A percentile compares a stretch with the other conserved stretches of the same genome.
Evolutionary conservation across 441 rosid genomes (phyloP).

Genomic region (Populus hybrid): DNA sequence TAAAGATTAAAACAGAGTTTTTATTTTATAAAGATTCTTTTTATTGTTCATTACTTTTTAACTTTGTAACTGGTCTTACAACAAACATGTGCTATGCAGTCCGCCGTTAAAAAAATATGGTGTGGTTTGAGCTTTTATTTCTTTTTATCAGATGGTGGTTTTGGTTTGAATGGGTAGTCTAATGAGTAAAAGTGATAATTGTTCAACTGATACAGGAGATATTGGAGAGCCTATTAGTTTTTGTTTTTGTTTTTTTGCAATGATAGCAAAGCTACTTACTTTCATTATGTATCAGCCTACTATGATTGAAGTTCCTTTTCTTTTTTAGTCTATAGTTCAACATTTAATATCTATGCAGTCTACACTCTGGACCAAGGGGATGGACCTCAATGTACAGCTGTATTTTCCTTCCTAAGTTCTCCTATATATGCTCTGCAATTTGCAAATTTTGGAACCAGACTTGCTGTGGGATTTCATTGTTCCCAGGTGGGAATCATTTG

Average conservation of each 20-base stretch:
- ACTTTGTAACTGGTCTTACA: neutral
- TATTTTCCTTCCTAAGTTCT: slow-evolving; percentile 55
- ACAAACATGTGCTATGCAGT: neutral
- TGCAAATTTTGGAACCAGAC: slow-evolving; percentile 49
- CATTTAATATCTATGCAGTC: slow-evolving; percentile 43
- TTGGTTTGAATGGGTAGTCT: neutral
- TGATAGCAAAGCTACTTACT: neutral
- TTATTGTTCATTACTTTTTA: neutral
- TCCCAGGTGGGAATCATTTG: slow-evolving; percentile 54
- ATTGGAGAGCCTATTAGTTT: neutral
- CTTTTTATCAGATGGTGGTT: neutral
- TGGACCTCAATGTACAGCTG: slow-evolving; percentile 65
- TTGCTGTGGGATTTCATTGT: slow-evolving; percentile 76
- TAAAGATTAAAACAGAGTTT: neutral
- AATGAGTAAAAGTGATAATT: neutral
- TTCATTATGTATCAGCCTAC: neutral
- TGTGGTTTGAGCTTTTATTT: neutral
- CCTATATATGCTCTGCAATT: slow-evolving; percentile 50
- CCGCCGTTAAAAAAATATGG: neutral
- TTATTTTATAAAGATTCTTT: neutral
- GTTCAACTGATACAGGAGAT: neutral
- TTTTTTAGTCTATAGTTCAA: slow-evolving; percentile 15
- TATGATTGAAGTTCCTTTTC: slow-evolving; percentile 9
- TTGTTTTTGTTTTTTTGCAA: neutral
- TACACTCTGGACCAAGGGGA: slow-evolving; percentile 46